These are phyloP conservation scores for Fusarium pseudocircinatum DNA, from an alignment of 2,329 filamentous ascomycete genomes.

Conservation along the genomic window DNA sequence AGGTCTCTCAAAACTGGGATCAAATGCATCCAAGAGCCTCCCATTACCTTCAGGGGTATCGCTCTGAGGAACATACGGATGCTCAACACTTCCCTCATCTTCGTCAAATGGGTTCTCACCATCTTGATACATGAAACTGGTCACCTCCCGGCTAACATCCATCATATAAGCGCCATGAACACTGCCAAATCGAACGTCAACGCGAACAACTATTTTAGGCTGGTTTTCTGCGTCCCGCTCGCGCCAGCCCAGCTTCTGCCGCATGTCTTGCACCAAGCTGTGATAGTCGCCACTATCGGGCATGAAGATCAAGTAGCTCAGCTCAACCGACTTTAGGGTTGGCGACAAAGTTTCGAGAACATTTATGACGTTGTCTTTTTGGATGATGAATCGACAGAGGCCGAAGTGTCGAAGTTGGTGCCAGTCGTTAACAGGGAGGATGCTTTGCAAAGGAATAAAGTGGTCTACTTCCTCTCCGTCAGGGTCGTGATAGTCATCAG, in stretches of 20 bases:
- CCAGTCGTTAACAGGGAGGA: not conserved
- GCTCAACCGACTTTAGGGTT: not conserved
- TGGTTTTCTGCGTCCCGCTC: not conserved
- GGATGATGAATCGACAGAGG: not conserved
- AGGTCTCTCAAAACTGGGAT: not conserved
- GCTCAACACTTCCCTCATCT: not conserved
- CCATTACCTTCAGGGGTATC: not conserved
- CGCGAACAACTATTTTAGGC: not conserved
- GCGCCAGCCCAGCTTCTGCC: not conserved
- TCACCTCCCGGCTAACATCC: not conserved
- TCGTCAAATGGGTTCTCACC: not conserved
- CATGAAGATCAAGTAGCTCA: not conserved
- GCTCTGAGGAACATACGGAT: not conserved
- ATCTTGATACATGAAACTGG: not conserved
- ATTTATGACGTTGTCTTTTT: not conserved
- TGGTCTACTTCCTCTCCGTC: not conserved
- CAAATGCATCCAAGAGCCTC: not conserved
- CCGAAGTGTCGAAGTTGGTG: conserved; percentile 8
- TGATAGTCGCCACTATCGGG: not conserved
- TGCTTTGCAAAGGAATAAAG: not conserved
- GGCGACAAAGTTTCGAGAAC: not conserved
- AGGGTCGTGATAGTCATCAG: not conserved
- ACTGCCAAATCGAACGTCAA: not conserved
- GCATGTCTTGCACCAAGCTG: not conserved
- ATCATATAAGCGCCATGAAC: not conserved